These are phyloP conservation scores for Wickerhamomyces ciferrii DNA, from an alignment of 805 yeast species.

Conservation along the genomic window DNA sequence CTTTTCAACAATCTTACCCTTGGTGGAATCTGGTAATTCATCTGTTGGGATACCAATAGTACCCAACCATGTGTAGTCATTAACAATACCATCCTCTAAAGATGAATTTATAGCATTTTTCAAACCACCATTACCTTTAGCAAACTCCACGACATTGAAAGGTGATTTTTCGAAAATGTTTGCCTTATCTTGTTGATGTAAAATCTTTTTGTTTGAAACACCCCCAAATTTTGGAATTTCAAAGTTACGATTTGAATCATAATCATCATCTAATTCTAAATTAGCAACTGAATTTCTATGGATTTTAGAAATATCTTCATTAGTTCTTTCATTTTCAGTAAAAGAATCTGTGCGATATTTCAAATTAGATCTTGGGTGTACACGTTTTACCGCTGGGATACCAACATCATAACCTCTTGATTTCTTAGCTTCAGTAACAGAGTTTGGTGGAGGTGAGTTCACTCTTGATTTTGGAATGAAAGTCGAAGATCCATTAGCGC, in stretches of 20 bases:
- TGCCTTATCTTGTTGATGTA: conserved; percentile 33
- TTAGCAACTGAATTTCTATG: neutral
- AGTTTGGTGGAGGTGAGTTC: conserved; percentile 14
- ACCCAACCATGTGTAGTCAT: conserved; percentile 73
- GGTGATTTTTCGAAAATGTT: conserved; percentile 46
- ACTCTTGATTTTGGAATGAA: conserved; percentile 39
- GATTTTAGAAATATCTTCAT: neutral
- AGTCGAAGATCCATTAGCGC: conserved; percentile 5
- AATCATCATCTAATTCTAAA: conserved; percentile 16
- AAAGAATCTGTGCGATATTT: neutral
- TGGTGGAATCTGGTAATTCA: conserved; percentile 55
- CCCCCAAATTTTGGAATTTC: conserved; percentile 60
- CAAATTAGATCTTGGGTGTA: conserved; percentile 6
- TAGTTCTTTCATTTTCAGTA: conserved; percentile 2
- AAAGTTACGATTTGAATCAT: conserved; percentile 19
- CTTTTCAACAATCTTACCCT: conserved; percentile 43
- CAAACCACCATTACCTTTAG: conserved; percentile 83
- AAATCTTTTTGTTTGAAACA: conserved; percentile 56
- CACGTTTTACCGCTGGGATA: neutral
- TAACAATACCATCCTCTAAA: conserved; percentile 31
- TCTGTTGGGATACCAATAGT: conserved; percentile 90
- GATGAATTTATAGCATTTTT: conserved; percentile 77
- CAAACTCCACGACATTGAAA: conserved; percentile 68
- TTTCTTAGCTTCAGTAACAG: neutral
- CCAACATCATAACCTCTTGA: neutral